Base-by-base conservation (phyloP, 1,139 yeast species). In the Pneumocystis jirovecii region DNA sequence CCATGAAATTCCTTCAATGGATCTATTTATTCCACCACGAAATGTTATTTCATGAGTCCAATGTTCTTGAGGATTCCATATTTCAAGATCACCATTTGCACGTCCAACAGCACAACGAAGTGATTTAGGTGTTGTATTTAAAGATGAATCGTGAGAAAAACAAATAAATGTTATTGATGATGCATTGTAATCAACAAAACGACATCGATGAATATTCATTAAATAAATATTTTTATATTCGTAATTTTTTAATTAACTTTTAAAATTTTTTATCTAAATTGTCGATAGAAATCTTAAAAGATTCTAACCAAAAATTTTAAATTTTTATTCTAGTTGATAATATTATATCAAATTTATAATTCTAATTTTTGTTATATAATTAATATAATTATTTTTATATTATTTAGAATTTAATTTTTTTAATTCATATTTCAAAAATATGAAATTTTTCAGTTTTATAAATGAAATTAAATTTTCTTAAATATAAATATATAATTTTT, bases 1-100 rank as follows among this genome's bases (percentile, higher is more conserved):
- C 97, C 97, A 93, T 29, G 86, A 85, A 42, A 95, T 76, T 0
- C 96, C 97, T 77, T 95, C 99, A 64, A 93, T 83, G 15, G 96
- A 84, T 69, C 96, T 81, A 44, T 86, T 95, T 66, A 81, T 80
- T 4, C 96, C 89, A 19, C 97, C 97, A 66, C 82, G 83, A 65
- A 95, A 78, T 57, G 68, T 68, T 21, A 71, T 69, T 72, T 85
- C 83, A 70, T 82, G 80, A 69, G 79, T 74, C 85, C 86, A 82
- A 67, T 77, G 76, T 71, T 81, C 79, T 72, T 84, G 79, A 25
- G 97, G 97, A 74, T 89, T 89, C 97, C 97, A 95, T 61, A 95
- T 85, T 75, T 95, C 98, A 68, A 95, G 87, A 72, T 90, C 93
- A 63, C 99, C 99, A 74, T 93, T 91, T 64, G 89, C 83, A 74